Evolutionary conservation across 768 basidiomycete species (phyloP), one percentile per base, ranked within the genome.

Genomic region (Naganishia kalamii): DNA sequence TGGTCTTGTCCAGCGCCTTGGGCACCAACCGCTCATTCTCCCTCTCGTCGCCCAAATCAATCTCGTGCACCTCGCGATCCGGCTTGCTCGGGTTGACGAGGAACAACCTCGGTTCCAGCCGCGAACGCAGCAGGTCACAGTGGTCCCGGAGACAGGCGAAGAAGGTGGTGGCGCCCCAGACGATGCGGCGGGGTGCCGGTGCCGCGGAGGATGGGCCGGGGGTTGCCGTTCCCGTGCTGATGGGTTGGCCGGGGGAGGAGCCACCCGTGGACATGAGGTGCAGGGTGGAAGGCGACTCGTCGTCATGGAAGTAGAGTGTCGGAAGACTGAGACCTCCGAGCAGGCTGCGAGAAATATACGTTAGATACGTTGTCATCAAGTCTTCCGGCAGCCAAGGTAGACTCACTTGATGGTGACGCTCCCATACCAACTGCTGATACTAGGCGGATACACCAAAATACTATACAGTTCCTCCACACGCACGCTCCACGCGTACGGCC

Each of bases 301-400:
- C 93, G 74, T 98, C 96, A 77, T 98, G 96, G 78, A 98, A 98
- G 78, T 92, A 86, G 2, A 99, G 83, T 0, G 89, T 90, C 0
- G 92, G 90, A 0, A 96, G 82, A 0, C 92, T 74, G 12, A 78
- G 51, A n/a, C 77, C 77, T n/a, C 75, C 77, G 12, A 70, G 67
- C 5, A 78, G 63, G 47, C 74, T 75, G 32, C 6, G 27, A 10
- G 33, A 27, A 29, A 4, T 7, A 11, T 29, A 2, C 7, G 32
- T 21, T 25, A 4, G 17, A 27, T 2, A 33, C 11, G 29, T 49
- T 89, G 21, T 37, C 49, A 40, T 65, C n/a, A 40, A 19, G 32
- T 27, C 50, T 51, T 47, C 47, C 65, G 44, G 35, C 23, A 15
- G 25, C 35, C 33, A 49, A 29, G 8, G 4, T 6, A 86, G 69